Base-by-base conservation (phyloP, 1,139 yeast species). In the Saccharomyces hybrid region DNA sequence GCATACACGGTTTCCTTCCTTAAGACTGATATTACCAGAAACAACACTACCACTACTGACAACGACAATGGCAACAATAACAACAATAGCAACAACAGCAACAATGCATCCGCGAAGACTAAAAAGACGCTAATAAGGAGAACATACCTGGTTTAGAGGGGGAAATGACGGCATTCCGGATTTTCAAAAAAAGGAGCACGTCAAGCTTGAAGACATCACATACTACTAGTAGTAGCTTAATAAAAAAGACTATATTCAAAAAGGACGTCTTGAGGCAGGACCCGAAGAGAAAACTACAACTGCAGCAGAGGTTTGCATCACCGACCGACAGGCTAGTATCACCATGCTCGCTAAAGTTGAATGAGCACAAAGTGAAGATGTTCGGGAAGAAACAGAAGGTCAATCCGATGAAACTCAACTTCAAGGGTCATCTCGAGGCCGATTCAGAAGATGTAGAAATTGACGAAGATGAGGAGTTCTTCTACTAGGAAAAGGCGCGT, bases 241-340 rank as follows among this genome's bases (percentile, higher is more conserved):
- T 38, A 38, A 38, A 38, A 38, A 38, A 38, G 44, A 16, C 44
- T 16, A 38, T 38, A 19, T 38, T 38, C 24, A 38, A 38, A 16
- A 38, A 7, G 44, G 44, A 38, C 21, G 26, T 38, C 12, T 16
- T 38, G 24, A 38, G 14, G 12, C 44, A 38, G 44, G 44, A 38
- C 12, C 7, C 44, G n/a, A 38, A 38, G 24, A 38, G 24, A 49
- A 57, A 51, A 49, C 50, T 48, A 14, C 55, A 56, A 38, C 42
- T 58, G 28, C 64, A 58, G 59, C 58, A 59, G 48, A 64, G 64
- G 53, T 75, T 78, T 62, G 80, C 83, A 7, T 80, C 84, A 3
- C 86, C 86, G 42, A 81, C 85, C 1, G 85, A 81, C 63, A 75
- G 73, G 52, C 62, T 80, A 60, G 69, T 81, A 68, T 79, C 84